Conservation (phyloP, 495 filamentous ascomycete genomes). For the Penicillium roqueforti region DNA sequence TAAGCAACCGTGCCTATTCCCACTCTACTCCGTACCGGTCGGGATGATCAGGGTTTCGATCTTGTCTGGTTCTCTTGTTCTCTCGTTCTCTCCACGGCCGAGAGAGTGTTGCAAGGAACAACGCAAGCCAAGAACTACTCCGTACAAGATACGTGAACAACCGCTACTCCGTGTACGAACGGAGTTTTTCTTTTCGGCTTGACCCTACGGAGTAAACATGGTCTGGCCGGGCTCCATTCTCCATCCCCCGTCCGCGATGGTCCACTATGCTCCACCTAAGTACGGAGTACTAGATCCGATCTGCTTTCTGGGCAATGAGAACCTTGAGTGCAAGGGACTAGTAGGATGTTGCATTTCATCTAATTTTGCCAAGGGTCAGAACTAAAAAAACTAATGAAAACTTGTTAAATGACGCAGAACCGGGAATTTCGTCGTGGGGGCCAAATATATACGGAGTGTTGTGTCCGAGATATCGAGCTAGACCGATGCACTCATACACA, state of each 20-base stretch:
- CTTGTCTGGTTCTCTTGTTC: too few species aligned
- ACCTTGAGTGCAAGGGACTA: background rate
- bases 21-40: background rate
- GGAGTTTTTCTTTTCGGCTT: background rate
- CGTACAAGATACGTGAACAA: too few species aligned
- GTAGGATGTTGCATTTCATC: background rate
- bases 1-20: too few species aligned
- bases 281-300: conserved; percentile 1
- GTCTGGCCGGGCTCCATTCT: background rate
- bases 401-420: background rate
- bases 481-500: background rate
- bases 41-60: too few species aligned
- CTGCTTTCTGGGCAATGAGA: background rate
- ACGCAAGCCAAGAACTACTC: too few species aligned
- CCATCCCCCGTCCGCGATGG: background rate
- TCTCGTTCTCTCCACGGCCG: too few species aligned
- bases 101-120: too few species aligned
- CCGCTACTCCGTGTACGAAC: background rate
- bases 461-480: background rate
- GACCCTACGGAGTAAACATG: background rate
- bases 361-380: background rate
- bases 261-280: conserved; percentile 1
- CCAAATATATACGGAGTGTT: too few species aligned
- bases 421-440: too few species aligned
- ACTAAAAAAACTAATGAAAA: background rate